Percentiles rank a stretch among this genome's conserved stretches.
Evolutionary conservation across 192 early-diverging fungal genomes (phyloP).

Genomic region (Physocladia obscura): DNA sequence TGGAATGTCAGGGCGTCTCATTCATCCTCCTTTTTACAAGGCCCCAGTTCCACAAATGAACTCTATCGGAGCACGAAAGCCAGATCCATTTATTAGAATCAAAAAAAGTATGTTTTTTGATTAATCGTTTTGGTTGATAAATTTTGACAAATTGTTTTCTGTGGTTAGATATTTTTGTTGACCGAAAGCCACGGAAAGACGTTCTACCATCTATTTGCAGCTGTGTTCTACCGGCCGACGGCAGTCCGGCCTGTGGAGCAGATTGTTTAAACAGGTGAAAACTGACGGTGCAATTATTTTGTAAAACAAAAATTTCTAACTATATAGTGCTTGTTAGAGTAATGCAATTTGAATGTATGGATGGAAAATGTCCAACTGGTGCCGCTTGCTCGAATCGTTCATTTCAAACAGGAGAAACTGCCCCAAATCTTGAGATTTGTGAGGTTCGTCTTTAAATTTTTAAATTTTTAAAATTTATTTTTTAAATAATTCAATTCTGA

Average conservation of each 20-base stretch:
- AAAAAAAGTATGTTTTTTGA: conserved; percentile 46
- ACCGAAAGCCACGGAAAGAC: conserved; percentile 61
- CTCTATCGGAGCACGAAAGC: conserved; percentile 26
- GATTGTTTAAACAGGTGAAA: conserved; percentile 71
- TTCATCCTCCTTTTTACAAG: too few relatives aligned
- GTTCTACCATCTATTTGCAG: conserved; percentile 56
- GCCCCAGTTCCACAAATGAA: neutral
- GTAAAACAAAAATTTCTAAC: neutral
- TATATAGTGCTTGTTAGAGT: neutral
- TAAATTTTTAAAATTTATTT: neutral
- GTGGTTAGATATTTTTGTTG: conserved; percentile 70
- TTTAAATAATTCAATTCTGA: neutral
- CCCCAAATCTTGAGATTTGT: conserved; percentile 59
- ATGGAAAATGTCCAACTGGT: conserved; percentile 65
- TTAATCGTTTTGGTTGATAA: neutral
- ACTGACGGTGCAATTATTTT: neutral
- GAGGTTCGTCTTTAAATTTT: conserved; percentile 41
- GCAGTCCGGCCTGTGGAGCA: conserved; percentile 55
- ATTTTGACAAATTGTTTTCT: neutral
- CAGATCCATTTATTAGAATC: conserved; percentile 54
- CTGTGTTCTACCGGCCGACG: conserved; percentile 57
- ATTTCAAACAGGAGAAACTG: conserved; percentile 60
- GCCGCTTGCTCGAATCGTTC: conserved; percentile 72
- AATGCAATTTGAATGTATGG: conserved; percentile 63
- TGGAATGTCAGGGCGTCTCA: too few relatives aligned